A percentile compares a stretch with the other conserved stretches of the same genome.
phyloP scores from a whole-genome alignment of 441 rosid genomes.

The Breynia disticha region DNA sequence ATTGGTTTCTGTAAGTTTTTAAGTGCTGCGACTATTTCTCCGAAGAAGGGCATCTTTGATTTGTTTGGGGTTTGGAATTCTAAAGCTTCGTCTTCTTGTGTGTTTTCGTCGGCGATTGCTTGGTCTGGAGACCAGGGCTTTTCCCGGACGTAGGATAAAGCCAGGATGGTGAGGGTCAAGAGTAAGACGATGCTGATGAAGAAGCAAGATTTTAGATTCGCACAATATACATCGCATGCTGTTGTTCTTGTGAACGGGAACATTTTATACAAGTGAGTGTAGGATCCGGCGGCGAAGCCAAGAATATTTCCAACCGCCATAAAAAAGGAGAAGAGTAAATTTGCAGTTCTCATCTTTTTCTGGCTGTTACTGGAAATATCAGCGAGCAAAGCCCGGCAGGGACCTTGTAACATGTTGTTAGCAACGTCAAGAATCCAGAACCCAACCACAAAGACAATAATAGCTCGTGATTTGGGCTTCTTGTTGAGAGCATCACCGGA shows the following conservation, averaged over 20 bases:
- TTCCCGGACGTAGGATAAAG: conserved; percentile 46
- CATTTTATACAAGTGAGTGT: conserved; percentile 33
- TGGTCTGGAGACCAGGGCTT: conserved; percentile 40
- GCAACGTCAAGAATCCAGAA: conserved; percentile 96
- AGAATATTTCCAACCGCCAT: conserved; percentile 89
- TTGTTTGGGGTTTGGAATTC: conserved; percentile 5
- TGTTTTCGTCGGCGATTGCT: background rate
- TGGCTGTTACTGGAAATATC: conserved; percentile 56
- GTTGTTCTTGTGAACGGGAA: conserved; percentile 57
- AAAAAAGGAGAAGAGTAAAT: conserved; percentile 64
- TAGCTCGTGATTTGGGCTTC: conserved; percentile 48
- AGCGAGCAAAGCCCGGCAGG: conserved; percentile 79
- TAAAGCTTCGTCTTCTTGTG: conserved; percentile 3
- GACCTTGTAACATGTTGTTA: conserved; percentile 79
- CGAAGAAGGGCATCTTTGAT: conserved; percentile 24
- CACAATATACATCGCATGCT: conserved; percentile 81
- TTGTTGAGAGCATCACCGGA: conserved; percentile 38
- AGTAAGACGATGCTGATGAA: conserved; percentile 55
- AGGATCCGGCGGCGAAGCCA: conserved; percentile 74
- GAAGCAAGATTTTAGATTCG: conserved; percentile 78
- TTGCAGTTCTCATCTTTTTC: conserved; percentile 47
- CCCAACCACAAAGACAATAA: conserved; percentile 64
- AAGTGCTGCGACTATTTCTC: conserved; percentile 42
- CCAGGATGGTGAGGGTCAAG: conserved; percentile 25
- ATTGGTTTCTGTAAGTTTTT: conserved; percentile 49